Conservation (phyloP, 306 rosid species). For the Calophaca sinica region DNA sequence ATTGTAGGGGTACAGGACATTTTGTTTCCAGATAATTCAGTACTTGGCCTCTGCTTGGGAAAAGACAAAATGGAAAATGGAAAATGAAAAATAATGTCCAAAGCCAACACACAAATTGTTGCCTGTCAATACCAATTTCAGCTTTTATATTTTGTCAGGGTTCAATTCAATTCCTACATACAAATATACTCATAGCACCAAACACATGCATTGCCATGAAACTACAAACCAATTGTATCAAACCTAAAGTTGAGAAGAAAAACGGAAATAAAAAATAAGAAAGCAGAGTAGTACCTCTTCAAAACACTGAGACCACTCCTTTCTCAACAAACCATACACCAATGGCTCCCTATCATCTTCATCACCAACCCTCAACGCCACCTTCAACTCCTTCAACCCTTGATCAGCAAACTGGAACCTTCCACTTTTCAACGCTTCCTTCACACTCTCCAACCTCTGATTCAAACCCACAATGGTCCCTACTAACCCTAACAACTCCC, state of each 20-base stretch:
- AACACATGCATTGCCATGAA: too few relatives aligned
- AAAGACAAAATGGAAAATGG: neutral
- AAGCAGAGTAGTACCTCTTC: conserved; percentile 68
- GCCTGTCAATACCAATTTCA: conserved; percentile 12
- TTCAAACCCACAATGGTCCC: too few relatives aligned
- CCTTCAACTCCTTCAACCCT: too few relatives aligned
- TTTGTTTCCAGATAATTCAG: conserved; percentile 2
- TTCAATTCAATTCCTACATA: too few relatives aligned
- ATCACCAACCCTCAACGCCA: too few relatives aligned
- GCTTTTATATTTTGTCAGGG: conserved; percentile 6
- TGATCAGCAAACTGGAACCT: too few relatives aligned
- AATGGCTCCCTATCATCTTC: too few relatives aligned
- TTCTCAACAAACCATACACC: conserved; percentile 70
- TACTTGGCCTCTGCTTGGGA: neutral
- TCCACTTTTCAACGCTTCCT: too few relatives aligned
- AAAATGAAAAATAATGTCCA: neutral
- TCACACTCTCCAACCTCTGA: too few relatives aligned
- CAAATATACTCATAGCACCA: too few relatives aligned
- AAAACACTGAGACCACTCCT: too few relatives aligned
- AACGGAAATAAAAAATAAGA: neutral
- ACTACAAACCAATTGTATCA: conserved; percentile 3
- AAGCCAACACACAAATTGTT: neutral
- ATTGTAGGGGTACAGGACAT: neutral
- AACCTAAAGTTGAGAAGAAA: neutral
- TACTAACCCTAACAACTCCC: too few relatives aligned